Evolutionary conservation across 1,139 yeast species (phyloP), one percentile per base, ranked within the genome.

Genomic region (Candida buenavistaensis): DNA sequence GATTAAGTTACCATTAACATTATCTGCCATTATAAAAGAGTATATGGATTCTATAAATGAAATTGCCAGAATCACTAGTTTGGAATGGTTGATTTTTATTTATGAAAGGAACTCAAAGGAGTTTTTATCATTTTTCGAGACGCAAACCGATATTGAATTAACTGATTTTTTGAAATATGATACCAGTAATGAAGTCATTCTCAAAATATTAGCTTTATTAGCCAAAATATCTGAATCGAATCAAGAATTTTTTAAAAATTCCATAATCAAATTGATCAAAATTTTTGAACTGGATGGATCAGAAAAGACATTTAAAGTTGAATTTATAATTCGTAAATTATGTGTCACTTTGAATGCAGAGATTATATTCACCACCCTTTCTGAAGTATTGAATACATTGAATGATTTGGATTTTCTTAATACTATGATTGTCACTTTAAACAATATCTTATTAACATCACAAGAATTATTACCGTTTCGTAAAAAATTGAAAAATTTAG

Each of bases 61-160:
- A 45, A 78, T 82, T 23, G 86, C 97, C 0, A 70, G 94, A 44
- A 74, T 89, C 13, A 89, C 95, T 0, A 85, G 95, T 13, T 65
- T 94, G 30, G 96, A 90, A 46, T 94, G 98, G 98, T 68, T 94
- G 23, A 81, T 82, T 16, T 80, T 88, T 72, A 68, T 94, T 30
- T 94, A 90, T 51, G 74, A 80, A 22, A 81, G 81, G 46, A 83
- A 83, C 28, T 87, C 94, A 0, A 62, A 73, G 17, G 72, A 76
- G 49, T 76, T 78, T 50, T 69, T 76, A 46, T 79, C 70, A 52
- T 82, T 51, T 23, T 52, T 60, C 10, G 51, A 52, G 12, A 20
- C 17, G 11, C 23, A 15, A 23, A 54, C 46, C 3, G 50, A 46
- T 40, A 85, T 69, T 41, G 85, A 90, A 28, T 80, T 89, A 46